phyloP scores from a whole-genome alignment of 2,329 filamentous ascomycete genomes.

The Aspergillus sp. region DNA sequence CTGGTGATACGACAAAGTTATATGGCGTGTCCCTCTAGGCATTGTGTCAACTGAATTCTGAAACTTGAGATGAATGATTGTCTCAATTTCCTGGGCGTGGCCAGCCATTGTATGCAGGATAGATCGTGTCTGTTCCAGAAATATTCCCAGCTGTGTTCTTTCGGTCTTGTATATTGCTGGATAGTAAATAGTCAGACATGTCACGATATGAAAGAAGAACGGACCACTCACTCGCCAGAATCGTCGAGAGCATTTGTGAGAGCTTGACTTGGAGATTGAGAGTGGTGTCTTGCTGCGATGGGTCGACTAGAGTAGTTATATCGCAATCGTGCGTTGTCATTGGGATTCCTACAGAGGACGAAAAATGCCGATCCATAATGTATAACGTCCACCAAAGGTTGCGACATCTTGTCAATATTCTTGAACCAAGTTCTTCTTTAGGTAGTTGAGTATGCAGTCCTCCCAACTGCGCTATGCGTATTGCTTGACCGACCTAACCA shows the following conservation, averaged over 20 bases:
- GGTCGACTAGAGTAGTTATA: constrained; percentile 28
- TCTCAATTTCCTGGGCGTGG: constrained; percentile 34
- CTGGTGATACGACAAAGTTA: constrained; percentile 35
- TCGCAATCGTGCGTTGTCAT: constrained; percentile 33
- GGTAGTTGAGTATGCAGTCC: constrained; percentile 37
- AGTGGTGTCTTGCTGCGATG: constrained; percentile 21
- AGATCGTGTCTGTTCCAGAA: constrained; percentile 29
- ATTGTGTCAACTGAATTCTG: constrained; percentile 27
- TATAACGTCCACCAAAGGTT: constrained; percentile 39
- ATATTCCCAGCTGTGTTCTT: constrained; percentile 26
- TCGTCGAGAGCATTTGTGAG: constrained; percentile 29
- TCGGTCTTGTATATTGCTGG: constrained; percentile 33
- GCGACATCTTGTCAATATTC: constrained; percentile 27
- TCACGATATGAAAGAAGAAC: not conserved
- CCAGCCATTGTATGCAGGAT: constrained; percentile 32
- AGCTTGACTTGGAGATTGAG: constrained; percentile 33
- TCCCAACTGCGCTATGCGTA: constrained; percentile 38
- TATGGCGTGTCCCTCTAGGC: constrained; percentile 30
- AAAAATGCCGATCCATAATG: constrained; percentile 37
- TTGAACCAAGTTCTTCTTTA: constrained; percentile 26
- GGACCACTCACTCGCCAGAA: constrained; percentile 27
- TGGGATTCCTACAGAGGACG: constrained; percentile 33
- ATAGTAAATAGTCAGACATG: not conserved
- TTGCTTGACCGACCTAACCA: constrained; percentile 33
- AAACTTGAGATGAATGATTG: constrained; percentile 26